These are phyloP conservation scores for Oenanthe sinensis DNA, from an alignment of 129 eudicot species.

Conservation along the genomic window DNA sequence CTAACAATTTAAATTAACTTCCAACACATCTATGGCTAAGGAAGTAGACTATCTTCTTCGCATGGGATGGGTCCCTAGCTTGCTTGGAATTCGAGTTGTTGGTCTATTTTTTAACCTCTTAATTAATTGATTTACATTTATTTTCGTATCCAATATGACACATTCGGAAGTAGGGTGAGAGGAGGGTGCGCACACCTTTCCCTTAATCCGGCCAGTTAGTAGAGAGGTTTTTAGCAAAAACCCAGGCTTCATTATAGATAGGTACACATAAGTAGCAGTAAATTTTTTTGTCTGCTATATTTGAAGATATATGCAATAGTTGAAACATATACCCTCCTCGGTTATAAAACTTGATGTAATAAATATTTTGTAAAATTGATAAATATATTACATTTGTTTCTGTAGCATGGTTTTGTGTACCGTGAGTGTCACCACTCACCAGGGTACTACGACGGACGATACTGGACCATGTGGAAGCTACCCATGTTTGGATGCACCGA, in stretches of 20 bases:
- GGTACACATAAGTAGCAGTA: too few species aligned
- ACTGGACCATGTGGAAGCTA: slow-evolving; percentile 87
- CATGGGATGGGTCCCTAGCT: slow-evolving; percentile 60
- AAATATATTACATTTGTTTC: background rate
- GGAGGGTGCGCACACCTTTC: too few species aligned
- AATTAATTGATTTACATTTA: too few species aligned
- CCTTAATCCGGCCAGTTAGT: too few species aligned
- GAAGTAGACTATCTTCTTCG: slow-evolving; percentile 57
- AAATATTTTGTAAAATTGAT: background rate
- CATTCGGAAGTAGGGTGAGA: background rate
- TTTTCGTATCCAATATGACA: background rate
- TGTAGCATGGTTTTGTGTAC: slow-evolving; percentile 40
- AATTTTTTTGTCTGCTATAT: too few species aligned
- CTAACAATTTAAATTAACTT: too few species aligned
- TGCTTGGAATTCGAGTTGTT: slow-evolving; percentile 52
- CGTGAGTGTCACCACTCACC: slow-evolving; percentile 52
- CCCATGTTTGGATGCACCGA: slow-evolving; percentile 80
- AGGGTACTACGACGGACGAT: slow-evolving; percentile 66
- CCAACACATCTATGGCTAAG: background rate
- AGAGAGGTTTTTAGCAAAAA: too few species aligned
- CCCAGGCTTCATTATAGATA: too few species aligned
- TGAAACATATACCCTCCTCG: too few species aligned
- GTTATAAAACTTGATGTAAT: background rate
- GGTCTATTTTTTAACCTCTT: slow-evolving; percentile 7
- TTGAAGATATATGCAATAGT: too few species aligned